A percentile compares a stretch with the other conserved stretches of the same genome.
These are phyloP conservation scores for Ceratocystis harringtonii DNA, from an alignment of 2,329 filamentous ascomycete species.

Conservation along the genomic window DNA sequence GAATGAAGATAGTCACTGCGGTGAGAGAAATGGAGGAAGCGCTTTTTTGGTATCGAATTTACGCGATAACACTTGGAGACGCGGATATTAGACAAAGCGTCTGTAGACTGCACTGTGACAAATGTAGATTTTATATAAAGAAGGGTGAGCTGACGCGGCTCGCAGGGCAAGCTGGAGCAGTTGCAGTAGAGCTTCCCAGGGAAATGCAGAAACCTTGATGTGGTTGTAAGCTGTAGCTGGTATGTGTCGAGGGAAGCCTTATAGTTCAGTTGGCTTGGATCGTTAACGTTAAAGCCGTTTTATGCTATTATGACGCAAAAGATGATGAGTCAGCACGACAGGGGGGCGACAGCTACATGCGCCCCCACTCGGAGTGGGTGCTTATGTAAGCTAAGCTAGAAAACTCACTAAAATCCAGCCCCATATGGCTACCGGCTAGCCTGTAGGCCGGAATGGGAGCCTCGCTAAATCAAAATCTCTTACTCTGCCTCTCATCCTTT, in stretches of 20 bases:
- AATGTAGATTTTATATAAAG: neutral
- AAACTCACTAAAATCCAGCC: too few species aligned
- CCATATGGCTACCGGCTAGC: too few species aligned
- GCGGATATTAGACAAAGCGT: neutral
- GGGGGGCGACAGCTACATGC: too few species aligned
- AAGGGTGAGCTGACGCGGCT: neutral
- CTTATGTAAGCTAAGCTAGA: too few species aligned
- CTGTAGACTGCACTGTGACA: neutral
- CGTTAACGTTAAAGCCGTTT: too few species aligned
- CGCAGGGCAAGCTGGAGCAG: neutral
- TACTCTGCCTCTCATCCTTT: neutral
- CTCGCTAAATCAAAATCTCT: neutral
- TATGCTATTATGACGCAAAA: too few species aligned
- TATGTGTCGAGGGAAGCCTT: too few species aligned
- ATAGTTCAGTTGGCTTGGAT: too few species aligned
- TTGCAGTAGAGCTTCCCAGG: neutral
- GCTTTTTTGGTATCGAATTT: neutral
- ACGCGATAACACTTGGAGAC: too few species aligned
- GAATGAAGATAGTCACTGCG: neutral
- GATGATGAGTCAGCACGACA: too few species aligned
- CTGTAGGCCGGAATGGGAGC: neutral
- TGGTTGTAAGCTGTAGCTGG: neutral
- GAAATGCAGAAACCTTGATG: neutral
- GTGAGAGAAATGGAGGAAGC: neutral
- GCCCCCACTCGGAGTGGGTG: too few species aligned